Conservation (phyloP, 495 filamentous ascomycete genomes). For the Pyrenula massariospora region DNA sequence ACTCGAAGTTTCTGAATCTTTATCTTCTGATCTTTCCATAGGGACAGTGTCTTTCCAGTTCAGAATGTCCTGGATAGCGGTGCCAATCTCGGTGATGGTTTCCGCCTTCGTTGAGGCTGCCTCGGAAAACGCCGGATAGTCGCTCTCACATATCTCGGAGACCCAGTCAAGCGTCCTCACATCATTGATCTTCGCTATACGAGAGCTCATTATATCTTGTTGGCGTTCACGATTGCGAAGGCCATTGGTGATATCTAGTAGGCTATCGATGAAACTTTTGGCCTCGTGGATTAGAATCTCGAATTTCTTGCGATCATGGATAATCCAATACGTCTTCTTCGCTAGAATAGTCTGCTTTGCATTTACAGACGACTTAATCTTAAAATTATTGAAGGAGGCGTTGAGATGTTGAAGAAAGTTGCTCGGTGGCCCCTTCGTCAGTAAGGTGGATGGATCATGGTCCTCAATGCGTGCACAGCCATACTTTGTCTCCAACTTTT, state of each 20-base stretch:
- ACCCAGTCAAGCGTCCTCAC: neutral
- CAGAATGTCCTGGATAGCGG: neutral
- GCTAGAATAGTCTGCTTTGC: neutral
- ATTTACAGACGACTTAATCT: neutral
- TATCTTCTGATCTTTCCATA: neutral
- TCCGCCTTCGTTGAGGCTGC: neutral
- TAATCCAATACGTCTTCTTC: neutral
- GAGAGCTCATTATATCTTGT: neutral
- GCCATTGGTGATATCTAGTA: neutral
- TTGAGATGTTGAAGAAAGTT: neutral
- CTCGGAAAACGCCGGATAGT: neutral
- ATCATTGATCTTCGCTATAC: neutral
- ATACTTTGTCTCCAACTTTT: neutral
- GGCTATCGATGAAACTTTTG: neutral
- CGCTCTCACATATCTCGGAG: neutral
- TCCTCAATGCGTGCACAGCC: neutral
- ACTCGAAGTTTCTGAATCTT: neutral
- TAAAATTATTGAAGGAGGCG: neutral
- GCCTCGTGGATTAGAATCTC: neutral
- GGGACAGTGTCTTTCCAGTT: neutral
- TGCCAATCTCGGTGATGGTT: neutral
- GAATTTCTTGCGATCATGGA: slow-evolving; percentile 1
- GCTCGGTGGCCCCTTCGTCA: neutral
- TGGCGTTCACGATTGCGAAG: neutral
- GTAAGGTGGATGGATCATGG: neutral